phyloP scores from a whole-genome alignment of 768 basidiomycete species.

The Saitozyma sp. region DNA sequence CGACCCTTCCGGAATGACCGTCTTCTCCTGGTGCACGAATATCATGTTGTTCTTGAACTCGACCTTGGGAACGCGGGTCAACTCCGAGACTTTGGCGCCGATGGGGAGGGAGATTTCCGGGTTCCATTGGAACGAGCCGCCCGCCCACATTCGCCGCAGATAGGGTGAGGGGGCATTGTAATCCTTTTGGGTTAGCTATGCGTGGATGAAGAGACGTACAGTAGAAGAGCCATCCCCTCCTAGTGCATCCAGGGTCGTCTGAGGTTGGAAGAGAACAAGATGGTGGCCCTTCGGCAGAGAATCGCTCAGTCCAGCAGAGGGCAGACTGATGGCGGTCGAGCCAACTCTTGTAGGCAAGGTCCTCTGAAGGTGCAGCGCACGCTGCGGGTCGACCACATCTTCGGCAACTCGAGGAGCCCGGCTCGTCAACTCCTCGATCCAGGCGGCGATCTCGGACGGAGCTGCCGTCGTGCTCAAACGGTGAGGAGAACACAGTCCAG shows the following conservation, averaged over 20 bases:
- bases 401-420: too few species aligned
- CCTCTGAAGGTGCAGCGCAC: too few species aligned
- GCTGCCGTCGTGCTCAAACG: too few species aligned
- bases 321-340: too few species aligned
- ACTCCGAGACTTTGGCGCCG: slow-evolving; percentile 9
- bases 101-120: slow-evolving; percentile 3
- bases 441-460: too few species aligned
- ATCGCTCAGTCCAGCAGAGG: too few species aligned
- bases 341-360: too few species aligned
- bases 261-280: slow-evolving; percentile 37
- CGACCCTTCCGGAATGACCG: slow-evolving; percentile 13
- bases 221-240: slow-evolving; percentile 43
- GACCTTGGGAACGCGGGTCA: slow-evolving; percentile 29
- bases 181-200: slow-evolving; percentile 29
- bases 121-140: slow-evolving; percentile 28
- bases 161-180: slow-evolving; percentile 44
- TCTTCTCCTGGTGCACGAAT: slow-evolving; percentile 41
- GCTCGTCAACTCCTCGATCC: too few species aligned
- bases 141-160: slow-evolving; percentile 46
- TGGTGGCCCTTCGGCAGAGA: slow-evolving; percentile 27
- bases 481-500: too few species aligned
- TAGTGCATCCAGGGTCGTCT: slow-evolving; percentile 23
- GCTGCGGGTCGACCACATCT: too few species aligned
- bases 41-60: slow-evolving; percentile 42
- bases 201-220: slow-evolving; percentile 26